A percentile compares a stretch with the other conserved stretches of the same genome.
Evolutionary conservation across 805 yeast genomes (phyloP).

Genomic region (Candida yuanshanica): DNA sequence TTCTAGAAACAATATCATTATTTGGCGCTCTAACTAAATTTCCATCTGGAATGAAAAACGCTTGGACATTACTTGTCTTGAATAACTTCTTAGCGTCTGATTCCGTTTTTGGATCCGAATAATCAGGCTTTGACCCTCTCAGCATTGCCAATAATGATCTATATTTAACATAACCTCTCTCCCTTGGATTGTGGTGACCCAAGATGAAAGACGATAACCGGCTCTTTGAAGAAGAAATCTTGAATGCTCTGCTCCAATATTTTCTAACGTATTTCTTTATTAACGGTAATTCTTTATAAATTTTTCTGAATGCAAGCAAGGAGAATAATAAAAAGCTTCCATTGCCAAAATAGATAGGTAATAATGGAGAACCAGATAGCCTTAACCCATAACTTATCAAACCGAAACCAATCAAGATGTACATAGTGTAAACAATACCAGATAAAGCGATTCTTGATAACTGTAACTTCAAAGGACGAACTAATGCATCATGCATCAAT

Average conservation of each 20-base stretch:
- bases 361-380: constrained; percentile 11
- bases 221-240: constrained; percentile 46
- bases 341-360: constrained; percentile 15
- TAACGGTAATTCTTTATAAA: not conserved
- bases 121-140: constrained; percentile 45
- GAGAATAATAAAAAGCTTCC: not conserved
- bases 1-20: constrained; percentile 67
- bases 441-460: constrained; percentile 67
- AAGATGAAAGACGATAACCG: constrained; percentile 79
- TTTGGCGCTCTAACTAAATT: constrained; percentile 81
- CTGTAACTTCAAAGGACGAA: constrained; percentile 69
- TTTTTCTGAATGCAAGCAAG: constrained; percentile 1
- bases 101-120: constrained; percentile 46
- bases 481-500: constrained; percentile 79
- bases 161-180: constrained; percentile 64
- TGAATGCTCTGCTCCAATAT: constrained; percentile 62
- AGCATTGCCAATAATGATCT: constrained; percentile 42
- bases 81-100: constrained; percentile 41
- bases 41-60: constrained; percentile 78
- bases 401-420: constrained; percentile 75
- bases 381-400: constrained; percentile 21
- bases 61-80: constrained; percentile 33
- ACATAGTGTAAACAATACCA: constrained; percentile 65
- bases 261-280: constrained; percentile 34
- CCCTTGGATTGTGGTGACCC: constrained; percentile 54